These are phyloP conservation scores for Microbotryum violaceum DNA, from an alignment of 1,284 basidiomycete species.

Conservation along the genomic window DNA sequence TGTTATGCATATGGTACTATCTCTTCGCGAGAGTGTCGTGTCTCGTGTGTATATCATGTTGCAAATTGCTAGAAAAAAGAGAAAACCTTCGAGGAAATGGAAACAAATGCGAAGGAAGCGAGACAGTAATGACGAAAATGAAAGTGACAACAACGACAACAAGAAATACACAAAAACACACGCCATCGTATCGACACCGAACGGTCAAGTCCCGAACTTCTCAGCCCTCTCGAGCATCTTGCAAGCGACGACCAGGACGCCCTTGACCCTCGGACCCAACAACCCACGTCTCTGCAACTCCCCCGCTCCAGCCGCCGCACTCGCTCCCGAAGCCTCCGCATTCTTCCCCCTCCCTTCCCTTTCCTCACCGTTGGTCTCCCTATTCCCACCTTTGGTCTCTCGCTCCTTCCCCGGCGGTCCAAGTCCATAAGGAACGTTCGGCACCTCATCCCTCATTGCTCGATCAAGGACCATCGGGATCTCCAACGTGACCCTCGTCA, in stretches of 20 bases:
- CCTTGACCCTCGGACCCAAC: slow-evolving; percentile 28
- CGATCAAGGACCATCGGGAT: slow-evolving; percentile 68
- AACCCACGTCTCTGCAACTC: slow-evolving; percentile 28
- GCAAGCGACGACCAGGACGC: slow-evolving; percentile 34
- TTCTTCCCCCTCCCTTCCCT: slow-evolving; percentile 1
- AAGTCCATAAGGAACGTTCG: neutral
- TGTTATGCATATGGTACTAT: no score
- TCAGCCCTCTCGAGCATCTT: slow-evolving; percentile 34
- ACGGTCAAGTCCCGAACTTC: slow-evolving; percentile 7
- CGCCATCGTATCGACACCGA: neutral
- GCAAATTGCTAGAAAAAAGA: neutral
- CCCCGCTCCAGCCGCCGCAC: slow-evolving; percentile 5
- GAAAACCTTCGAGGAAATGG: neutral
- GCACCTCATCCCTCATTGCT: slow-evolving; percentile 47
- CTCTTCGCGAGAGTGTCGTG: slow-evolving; percentile 42
- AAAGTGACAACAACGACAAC: neutral
- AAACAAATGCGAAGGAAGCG: neutral
- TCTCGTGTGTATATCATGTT: slow-evolving; percentile 19
- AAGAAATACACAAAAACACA: neutral
- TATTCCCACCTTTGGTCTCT: neutral
- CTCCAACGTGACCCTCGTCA: slow-evolving; percentile 68
- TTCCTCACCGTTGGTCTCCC: neutral
- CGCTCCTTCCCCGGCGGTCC: neutral
- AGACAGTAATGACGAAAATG: neutral
- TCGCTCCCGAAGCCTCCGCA: slow-evolving; percentile 1